Base-by-base conservation (phyloP, 1,284 basidiomycete genomes). In the Phenoliferia sp. region DNA sequence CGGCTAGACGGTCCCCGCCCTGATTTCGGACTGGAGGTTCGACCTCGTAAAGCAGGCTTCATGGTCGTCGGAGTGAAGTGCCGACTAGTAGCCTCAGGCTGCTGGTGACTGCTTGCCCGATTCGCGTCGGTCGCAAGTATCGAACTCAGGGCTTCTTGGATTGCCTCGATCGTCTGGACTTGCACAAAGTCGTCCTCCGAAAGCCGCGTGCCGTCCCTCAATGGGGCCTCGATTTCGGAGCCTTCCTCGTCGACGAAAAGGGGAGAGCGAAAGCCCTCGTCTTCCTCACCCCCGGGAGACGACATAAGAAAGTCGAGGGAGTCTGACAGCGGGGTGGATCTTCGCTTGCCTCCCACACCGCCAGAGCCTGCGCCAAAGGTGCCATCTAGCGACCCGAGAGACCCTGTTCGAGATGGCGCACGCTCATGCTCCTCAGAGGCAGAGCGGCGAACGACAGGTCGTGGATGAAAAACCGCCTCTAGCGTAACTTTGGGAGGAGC, bases 61-160 rank as follows among this genome's bases (percentile, higher is more conserved):
- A 12, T 44, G n/a, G n/a, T n/a, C n/a, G n/a, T n/a, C 39, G 39
- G 39, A 22, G 12, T 44, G 39, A 44, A 44, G 39, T 44, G 39
- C 22, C 39, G 39, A 44, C 39, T 44, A 12, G 39, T 22, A 44
- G 22, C 22, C 39, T 44, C 39, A 22, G 39, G 22, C 39, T 12
- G 39, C 12, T 44, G 12, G n/a, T n/a, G n/a, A n/a, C n/a, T n/a
- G n/a, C n/a, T n/a, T n/a, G n/a, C n/a, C n/a, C n/a, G n/a, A 44
- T 44, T 44, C 10, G 62, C 69, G 36, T 69, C 66, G 3, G 68
- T 63, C 6, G 65, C 67, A n/a, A 72, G 68, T 77, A 98, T 96
- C 76, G 93, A 91, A 22, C 90, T 94, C 67, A 98, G 82, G 1
- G 94, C 94, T 4, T 92, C 90, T 75, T 94, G 92, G 31, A 97